phyloP scores from a whole-genome alignment of 345 rosid genomes.

The Euphorbia peplus region DNA sequence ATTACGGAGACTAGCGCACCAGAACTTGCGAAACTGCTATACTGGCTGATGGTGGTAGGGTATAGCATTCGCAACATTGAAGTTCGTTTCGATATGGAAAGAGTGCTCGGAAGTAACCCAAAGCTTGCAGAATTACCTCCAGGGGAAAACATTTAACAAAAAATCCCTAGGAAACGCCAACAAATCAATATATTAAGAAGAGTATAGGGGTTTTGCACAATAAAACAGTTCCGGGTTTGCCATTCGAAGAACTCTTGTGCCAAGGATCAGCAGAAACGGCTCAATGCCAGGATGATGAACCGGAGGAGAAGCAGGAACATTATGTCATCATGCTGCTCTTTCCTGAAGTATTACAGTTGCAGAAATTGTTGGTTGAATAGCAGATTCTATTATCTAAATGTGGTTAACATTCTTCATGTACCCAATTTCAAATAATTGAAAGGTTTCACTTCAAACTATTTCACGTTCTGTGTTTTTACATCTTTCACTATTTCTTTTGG shows the following conservation, averaged over 20 bases:
- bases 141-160: conserved; percentile 65
- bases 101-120: conserved; percentile 70
- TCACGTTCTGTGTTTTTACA: no score
- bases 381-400: neutral
- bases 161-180: neutral
- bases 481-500: no score
- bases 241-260: neutral
- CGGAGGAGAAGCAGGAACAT: neutral
- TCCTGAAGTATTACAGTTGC: neutral
- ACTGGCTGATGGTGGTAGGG: conserved; percentile 97
- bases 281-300: neutral
- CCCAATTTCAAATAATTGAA: neutral
- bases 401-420: neutral
- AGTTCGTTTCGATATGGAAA: conserved; percentile 95
- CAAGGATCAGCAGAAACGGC: neutral
- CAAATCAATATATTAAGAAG: neutral
- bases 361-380: neutral
- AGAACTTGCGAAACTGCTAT: conserved; percentile 80
- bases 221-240: neutral
- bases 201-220: neutral
- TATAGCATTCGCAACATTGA: conserved; percentile 92
- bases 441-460: neutral
- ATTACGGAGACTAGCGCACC: conserved; percentile 79
- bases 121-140: conserved; percentile 88
- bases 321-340: conserved; percentile 1